Evolutionary conservation across 2,329 filamentous ascomycete genomes (phyloP).

Genomic region (Colletotrichum lentis): DNA sequence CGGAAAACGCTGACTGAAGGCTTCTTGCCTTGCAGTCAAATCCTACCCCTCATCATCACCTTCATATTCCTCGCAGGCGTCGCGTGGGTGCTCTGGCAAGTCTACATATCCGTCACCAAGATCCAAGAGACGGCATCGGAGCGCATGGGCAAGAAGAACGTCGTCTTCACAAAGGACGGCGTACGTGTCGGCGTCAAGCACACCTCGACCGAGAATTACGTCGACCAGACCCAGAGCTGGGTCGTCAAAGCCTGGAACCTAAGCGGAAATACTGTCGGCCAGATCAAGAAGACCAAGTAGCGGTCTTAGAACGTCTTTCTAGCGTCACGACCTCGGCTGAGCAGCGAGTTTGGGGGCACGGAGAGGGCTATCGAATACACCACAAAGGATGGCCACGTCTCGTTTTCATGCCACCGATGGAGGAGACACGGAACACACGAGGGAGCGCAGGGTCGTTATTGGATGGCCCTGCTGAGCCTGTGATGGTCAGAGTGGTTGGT

Average conservation of each 20-base stretch:
- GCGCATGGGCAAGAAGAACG: slow-evolving; percentile 78
- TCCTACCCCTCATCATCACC: slow-evolving; percentile 73
- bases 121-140: slow-evolving; percentile 71
- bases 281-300: slow-evolving; percentile 36
- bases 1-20: slow-evolving; percentile 12
- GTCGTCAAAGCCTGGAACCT: slow-evolving; percentile 73
- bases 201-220: slow-evolving; percentile 72
- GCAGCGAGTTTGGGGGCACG: not conserved
- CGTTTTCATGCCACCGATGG: not conserved
- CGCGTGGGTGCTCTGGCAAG: slow-evolving; percentile 74
- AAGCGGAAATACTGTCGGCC: slow-evolving; percentile 45
- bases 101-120: slow-evolving; percentile 73
- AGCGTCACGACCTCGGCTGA: not conserved
- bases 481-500: slow-evolving; percentile 2
- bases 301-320: not conserved
- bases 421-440: not conserved
- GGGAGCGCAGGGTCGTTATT: not conserved
- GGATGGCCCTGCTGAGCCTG: slow-evolving; percentile 14
- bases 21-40: slow-evolving; percentile 54
- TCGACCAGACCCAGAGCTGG: slow-evolving; percentile 76
- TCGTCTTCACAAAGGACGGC: slow-evolving; percentile 79
- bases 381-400: not conserved
- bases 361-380: not conserved
- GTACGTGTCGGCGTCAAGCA: slow-evolving; percentile 76
- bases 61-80: slow-evolving; percentile 64